Conservation (phyloP, 2,329 filamentous ascomycete genomes). For the Colletotrichum sp. region DNA sequence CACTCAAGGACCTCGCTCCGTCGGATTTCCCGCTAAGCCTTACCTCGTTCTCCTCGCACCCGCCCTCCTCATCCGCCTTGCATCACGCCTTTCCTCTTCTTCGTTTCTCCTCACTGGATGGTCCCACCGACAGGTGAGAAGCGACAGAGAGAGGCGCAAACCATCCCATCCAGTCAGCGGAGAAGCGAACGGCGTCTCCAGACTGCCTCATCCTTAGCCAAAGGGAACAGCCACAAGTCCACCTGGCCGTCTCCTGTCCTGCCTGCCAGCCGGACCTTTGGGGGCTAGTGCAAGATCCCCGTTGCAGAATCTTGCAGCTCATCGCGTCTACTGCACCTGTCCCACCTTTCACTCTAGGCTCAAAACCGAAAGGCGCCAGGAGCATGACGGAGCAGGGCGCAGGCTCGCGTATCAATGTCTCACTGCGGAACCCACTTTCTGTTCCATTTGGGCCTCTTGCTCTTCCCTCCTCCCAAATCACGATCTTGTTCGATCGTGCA, state of each 20-base stretch:
- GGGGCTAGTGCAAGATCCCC: constrained; percentile 16
- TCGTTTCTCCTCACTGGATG: not conserved
- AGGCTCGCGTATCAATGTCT: constrained; percentile 7
- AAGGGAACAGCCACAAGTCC: not conserved
- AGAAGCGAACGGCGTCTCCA: not conserved
- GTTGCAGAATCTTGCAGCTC: constrained; percentile 15
- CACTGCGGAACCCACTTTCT: not conserved
- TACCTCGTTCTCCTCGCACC: not conserved
- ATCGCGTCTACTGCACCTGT: not conserved
- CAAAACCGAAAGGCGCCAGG: not conserved
- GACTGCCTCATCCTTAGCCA: not conserved
- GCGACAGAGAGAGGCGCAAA: not conserved
- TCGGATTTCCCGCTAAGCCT: constrained; percentile 13
- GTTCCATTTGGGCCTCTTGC: not conserved
- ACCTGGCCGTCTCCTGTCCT: not conserved
- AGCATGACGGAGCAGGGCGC: constrained; percentile 4
- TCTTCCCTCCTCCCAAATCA: not conserved
- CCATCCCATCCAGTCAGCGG: not conserved
- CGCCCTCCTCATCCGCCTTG: not conserved
- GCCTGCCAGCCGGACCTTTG: not conserved
- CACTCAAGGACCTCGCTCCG: not conserved
- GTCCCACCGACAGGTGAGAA: not conserved
- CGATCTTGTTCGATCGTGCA: constrained; percentile 1
- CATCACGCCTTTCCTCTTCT: not conserved
- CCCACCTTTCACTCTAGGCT: not conserved